Evolutionary conservation across 106 monocot genomes (phyloP).

Genomic region (Phalaenopsis aphrodite): DNA sequence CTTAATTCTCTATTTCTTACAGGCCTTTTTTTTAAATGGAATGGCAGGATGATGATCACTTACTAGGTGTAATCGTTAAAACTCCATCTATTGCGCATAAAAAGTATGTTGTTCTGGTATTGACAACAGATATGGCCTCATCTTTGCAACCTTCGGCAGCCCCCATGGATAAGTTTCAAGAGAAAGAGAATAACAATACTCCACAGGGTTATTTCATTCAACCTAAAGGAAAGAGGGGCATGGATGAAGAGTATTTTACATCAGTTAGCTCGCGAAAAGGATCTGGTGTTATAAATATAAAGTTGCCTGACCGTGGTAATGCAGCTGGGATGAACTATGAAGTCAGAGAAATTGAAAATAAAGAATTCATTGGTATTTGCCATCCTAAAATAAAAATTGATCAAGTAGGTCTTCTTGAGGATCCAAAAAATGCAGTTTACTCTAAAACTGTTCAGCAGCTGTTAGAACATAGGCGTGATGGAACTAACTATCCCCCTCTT

Average conservation of each 20-base stretch:
- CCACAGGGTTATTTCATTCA: constrained; percentile 59
- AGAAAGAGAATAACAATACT: constrained; percentile 28
- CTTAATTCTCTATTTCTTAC: not conserved
- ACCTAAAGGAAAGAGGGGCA: constrained; percentile 83
- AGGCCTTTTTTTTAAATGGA: constrained; percentile 13
- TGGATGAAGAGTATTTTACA: constrained; percentile 67
- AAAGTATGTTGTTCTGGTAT: constrained; percentile 69
- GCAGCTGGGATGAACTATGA: constrained; percentile 68
- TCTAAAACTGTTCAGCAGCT: constrained; percentile 86
- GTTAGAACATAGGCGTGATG: constrained; percentile 34
- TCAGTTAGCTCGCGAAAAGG: constrained; percentile 55
- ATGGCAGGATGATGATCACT: constrained; percentile 77
- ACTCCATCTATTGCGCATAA: constrained; percentile 48
- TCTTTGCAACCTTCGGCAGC: constrained; percentile 28
- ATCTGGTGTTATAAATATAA: constrained; percentile 70
- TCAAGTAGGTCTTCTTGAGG: constrained; percentile 84
- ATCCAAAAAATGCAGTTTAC: constrained; percentile 54
- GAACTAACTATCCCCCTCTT: constrained; percentile 61
- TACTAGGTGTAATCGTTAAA: constrained; percentile 80
- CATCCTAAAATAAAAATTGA: constrained; percentile 76
- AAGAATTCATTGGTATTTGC: constrained; percentile 73
- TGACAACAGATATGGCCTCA: constrained; percentile 49
- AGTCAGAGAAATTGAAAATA: constrained; percentile 64
- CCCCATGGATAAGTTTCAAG: constrained; percentile 24
- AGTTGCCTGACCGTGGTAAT: constrained; percentile 62